Percentiles rank a stretch among this genome's conserved stretches.
Conservation (phyloP, 192 early-diverging fungal species). For the Coemansia sp. region DNA sequence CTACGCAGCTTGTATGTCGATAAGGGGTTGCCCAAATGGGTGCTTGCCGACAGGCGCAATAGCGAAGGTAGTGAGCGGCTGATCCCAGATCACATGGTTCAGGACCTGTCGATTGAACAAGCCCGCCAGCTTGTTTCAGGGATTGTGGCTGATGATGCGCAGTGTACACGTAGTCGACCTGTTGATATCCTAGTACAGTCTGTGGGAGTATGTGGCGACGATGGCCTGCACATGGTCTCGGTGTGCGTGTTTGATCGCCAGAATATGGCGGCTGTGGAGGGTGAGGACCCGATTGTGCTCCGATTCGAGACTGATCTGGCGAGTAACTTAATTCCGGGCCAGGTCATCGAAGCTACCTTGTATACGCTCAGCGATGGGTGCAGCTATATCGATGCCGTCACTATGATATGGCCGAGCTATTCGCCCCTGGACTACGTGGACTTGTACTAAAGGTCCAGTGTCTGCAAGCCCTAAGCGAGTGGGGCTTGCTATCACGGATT, state of each 20-base stretch:
- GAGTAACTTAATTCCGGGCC: conserved; percentile 21
- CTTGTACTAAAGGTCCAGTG: conserved; percentile 9
- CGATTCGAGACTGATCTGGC: conserved; percentile 28
- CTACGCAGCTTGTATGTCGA: conserved; percentile 26
- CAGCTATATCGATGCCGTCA: conserved; percentile 47
- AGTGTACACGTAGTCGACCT: conserved; percentile 24
- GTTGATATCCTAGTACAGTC: conserved; percentile 32
- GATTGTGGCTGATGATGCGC: conserved; percentile 19
- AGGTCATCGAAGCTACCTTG: conserved; percentile 50
- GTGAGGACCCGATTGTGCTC: conserved; percentile 24
- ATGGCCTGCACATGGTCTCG: conserved; percentile 11
- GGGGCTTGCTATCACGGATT: background rate
- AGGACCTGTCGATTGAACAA: conserved; percentile 18
- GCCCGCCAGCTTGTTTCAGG: conserved; percentile 18
- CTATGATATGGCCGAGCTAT: conserved; percentile 58
- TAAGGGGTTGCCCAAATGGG: conserved; percentile 46
- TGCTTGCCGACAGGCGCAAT: conserved; percentile 9
- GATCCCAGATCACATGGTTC: no score
- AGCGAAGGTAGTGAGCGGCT: background rate
- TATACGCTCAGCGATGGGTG: conserved; percentile 38
- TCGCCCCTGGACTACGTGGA: conserved; percentile 45
- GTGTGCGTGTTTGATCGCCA: conserved; percentile 31
- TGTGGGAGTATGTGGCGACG: conserved; percentile 7
- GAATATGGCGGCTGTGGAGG: conserved; percentile 14
- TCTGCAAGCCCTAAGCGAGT: conserved; percentile 6